Evolutionary conservation across 805 yeast species (phyloP), one percentile per base, ranked within the genome.

Genomic region (Teunomyces gatunensis): DNA sequence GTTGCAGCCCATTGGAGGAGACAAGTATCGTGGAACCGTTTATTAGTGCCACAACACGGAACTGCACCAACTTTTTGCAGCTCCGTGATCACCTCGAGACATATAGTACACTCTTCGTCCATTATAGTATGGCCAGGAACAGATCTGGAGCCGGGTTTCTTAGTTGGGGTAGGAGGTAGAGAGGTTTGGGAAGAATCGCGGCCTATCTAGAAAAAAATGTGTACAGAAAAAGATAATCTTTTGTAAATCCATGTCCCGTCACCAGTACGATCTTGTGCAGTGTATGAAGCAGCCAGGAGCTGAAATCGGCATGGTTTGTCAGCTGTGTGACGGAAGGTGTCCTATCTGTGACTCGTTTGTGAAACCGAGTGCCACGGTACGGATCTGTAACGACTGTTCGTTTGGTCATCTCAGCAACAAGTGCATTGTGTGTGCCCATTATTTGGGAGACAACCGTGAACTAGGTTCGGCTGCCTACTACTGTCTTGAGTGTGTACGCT

Each of bases 291-390:
- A 82, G 56, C 89, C 96, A 1, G 97, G 97, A 0, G 77, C 82
- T 0, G 67, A 71, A 13, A 63, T 79, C 3, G 98, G 96, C 0
- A 69, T 75, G 44, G 71, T 91, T 3, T 91, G 98, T 58, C 83
- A 80, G 28, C 87, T 79, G 62, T 91, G 98, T 63, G 97, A 91
- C 61, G 97, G 97, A 1, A 77, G 83, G 54, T 91, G 98, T 59
- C 97, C 97, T 2, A 74, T 83, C 2, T 91, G 98, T 64, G 97
- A 90, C 60, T 86, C 96, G 1, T 79, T 77, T 54, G 96, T 89
- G 5, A 80, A 84, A 51, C 89, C 94, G 0, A 77, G 79, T 6
- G 73, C 78, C 13, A 65, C 73, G 48, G 97, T 82, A 1, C 73
- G 86, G 48, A 77, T 89, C 17, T 91, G 98, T 64, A 91, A 86